These are phyloP conservation scores for Termitomyces sp. DNA, from an alignment of 1,284 basidiomycete genomes.

Conservation along the genomic window DNA sequence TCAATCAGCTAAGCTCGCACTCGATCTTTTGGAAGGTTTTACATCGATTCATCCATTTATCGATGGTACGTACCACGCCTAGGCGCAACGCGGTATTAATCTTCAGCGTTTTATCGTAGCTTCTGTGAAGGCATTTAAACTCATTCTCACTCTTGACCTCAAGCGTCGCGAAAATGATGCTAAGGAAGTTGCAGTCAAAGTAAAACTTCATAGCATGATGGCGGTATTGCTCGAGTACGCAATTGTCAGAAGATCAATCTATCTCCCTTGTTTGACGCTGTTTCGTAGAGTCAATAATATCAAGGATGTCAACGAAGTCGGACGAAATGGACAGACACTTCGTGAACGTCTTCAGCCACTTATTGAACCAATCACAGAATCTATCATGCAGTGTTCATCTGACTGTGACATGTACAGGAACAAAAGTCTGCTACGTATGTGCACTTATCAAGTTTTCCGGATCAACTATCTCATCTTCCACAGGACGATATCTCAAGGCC, in stretches of 20 bases:
- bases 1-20: not conserved
- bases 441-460: not conserved
- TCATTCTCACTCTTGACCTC: conserved; percentile 36
- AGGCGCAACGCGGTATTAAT: no score
- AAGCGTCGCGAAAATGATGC: conserved; percentile 39
- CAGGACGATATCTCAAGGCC: not conserved
- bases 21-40: not conserved
- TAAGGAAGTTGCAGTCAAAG: conserved; percentile 36
- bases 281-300: not conserved
- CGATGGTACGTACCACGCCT: conserved; percentile 2
- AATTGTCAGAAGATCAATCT: no score
- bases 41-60: conserved; percentile 3
- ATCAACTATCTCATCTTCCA: not conserved
- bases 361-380: not conserved
- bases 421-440: not conserved
- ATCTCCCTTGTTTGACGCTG: not conserved
- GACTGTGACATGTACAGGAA: conserved; percentile 6
- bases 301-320: not conserved
- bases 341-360: not conserved
- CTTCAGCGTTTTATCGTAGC: conserved; percentile 23
- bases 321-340: not conserved
- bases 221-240: not conserved
- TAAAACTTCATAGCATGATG: conserved; percentile 45
- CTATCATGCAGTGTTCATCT: not conserved
- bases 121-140: conserved; percentile 40